Evolutionary conservation across 2,329 filamentous ascomycete species (phyloP).

Genomic region (Epichloe sibirici): DNA sequence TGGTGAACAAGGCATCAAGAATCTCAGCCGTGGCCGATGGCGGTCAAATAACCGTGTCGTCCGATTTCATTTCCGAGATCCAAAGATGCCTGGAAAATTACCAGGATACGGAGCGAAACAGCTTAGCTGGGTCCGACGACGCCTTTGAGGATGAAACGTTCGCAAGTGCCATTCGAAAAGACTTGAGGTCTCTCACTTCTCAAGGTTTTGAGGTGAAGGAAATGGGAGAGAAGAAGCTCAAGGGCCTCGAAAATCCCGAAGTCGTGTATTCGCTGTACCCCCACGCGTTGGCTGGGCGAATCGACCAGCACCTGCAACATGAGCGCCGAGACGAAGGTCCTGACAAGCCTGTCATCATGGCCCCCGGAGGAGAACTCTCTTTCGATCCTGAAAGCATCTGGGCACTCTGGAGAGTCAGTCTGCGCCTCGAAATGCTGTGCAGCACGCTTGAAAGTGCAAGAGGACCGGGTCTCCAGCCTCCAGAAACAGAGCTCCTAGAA

Average conservation of each 20-base stretch:
- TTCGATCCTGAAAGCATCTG: slow-evolving; percentile 80
- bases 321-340: slow-evolving; percentile 31
- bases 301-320: slow-evolving; percentile 51
- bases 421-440: slow-evolving; percentile 88
- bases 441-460: slow-evolving; percentile 67
- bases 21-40: slow-evolving; percentile 92
- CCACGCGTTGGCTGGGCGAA: slow-evolving; percentile 70
- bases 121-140: slow-evolving; percentile 55
- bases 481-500: slow-evolving; percentile 75
- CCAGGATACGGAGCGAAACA: slow-evolving; percentile 66
- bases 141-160: slow-evolving; percentile 60
- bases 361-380: slow-evolving; percentile 50
- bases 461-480: slow-evolving; percentile 54
- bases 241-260: slow-evolving; percentile 94
- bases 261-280: slow-evolving; percentile 93
- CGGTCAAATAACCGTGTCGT: slow-evolving; percentile 91
- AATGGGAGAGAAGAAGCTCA: slow-evolving; percentile 86
- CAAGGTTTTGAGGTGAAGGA: slow-evolving; percentile 97
- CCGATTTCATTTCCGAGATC: slow-evolving; percentile 94
- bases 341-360: slow-evolving; percentile 49
- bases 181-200: slow-evolving; percentile 73
- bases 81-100: slow-evolving; percentile 82
- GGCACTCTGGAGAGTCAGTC: slow-evolving; percentile 77
- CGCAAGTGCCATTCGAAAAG: slow-evolving; percentile 69
- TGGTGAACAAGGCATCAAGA: slow-evolving; percentile 94